Percentiles rank a stretch among this genome's conserved stretches.
These are phyloP conservation scores for Carex parvula DNA, from an alignment of 176 grass and related monocot species.

Conservation along the genomic window DNA sequence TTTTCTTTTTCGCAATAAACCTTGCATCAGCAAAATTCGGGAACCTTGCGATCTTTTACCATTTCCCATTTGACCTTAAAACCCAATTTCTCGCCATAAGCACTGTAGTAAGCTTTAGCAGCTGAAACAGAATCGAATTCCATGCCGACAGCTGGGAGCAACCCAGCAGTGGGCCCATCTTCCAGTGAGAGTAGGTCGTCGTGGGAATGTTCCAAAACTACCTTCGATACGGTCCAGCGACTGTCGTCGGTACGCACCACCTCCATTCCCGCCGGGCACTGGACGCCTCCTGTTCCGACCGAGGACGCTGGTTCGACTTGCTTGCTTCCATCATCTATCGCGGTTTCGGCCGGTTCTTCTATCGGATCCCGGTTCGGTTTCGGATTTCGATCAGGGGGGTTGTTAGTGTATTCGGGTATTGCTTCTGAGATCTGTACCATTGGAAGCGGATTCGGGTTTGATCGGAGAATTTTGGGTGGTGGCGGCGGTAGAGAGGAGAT, in stretches of 20 bases:
- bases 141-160: slow-evolving; percentile 38
- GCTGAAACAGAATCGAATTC: slow-evolving; percentile 42
- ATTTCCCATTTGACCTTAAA: slow-evolving; percentile 32
- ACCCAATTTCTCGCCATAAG: slow-evolving; percentile 37
- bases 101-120: slow-evolving; percentile 37
- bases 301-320: background rate
- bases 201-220: slow-evolving; percentile 37
- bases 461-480: background rate
- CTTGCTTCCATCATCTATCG: slow-evolving; percentile 24
- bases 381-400: background rate
- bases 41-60: slow-evolving; percentile 31
- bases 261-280: slow-evolving; percentile 37
- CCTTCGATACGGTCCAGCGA: slow-evolving; percentile 34
- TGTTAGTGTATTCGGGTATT: slow-evolving; percentile 5
- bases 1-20: slow-evolving; percentile 33
- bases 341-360: background rate
- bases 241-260: slow-evolving; percentile 33
- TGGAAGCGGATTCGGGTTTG: background rate
- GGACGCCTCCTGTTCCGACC: background rate
- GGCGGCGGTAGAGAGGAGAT: background rate
- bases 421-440: slow-evolving; percentile 4
- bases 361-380: background rate
- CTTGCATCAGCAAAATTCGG: slow-evolving; percentile 35
- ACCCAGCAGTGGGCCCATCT: slow-evolving; percentile 5
- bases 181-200: slow-evolving; percentile 24